A percentile compares a stretch with the other conserved stretches of the same genome.
These are phyloP conservation scores for Beauveria varroae DNA, from an alignment of 2,329 filamentous ascomycete species.

Conservation along the genomic window DNA sequence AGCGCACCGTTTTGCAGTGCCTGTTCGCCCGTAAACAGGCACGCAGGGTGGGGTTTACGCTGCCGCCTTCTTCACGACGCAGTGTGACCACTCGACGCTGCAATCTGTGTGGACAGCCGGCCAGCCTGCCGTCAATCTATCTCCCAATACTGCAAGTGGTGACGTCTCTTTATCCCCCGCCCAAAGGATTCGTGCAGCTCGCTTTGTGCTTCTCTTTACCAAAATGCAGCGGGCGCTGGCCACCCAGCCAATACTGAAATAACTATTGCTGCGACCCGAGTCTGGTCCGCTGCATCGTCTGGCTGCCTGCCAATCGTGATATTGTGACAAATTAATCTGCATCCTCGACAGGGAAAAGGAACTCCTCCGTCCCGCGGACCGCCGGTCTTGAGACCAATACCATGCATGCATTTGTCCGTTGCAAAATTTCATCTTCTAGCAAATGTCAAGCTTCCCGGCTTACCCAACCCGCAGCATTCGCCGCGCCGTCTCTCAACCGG, in stretches of 20 bases:
- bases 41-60: not conserved
- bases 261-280: not conserved
- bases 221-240: not conserved
- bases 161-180: not conserved
- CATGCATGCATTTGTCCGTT: not conserved
- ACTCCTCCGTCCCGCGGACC: not conserved
- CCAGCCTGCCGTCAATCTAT: conserved; percentile 4
- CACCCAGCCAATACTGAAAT: not conserved
- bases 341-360: not conserved
- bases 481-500: conserved; percentile 1
- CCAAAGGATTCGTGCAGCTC: not conserved
- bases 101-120: not conserved
- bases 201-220: not conserved
- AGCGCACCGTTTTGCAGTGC: not conserved
- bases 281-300: not conserved
- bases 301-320: not conserved
- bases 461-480: conserved; percentile 2
- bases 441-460: not conserved
- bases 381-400: not conserved
- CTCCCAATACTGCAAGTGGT: not conserved
- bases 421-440: not conserved
- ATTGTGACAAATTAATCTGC: not conserved
- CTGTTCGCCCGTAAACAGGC: not conserved
- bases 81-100: not conserved
- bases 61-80: not conserved